Evolutionary conservation across 139 green algal species (phyloP).

Genomic region (Parachlorella kessleri): DNA sequence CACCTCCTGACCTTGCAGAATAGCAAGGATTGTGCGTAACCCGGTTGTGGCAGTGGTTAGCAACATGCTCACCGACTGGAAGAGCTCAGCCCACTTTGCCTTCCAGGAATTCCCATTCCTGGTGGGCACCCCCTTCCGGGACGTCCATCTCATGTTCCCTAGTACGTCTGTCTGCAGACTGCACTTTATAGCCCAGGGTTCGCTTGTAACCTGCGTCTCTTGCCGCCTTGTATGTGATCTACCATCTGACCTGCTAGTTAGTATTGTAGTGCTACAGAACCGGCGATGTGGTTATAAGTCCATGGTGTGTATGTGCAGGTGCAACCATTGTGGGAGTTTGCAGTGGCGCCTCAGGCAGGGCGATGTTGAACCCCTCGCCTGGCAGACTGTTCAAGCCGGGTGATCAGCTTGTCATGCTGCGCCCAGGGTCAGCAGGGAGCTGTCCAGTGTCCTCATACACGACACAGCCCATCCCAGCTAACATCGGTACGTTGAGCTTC

Average conservation of each 20-base stretch:
- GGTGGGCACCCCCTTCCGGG: neutral
- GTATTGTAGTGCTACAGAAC: too few species aligned
- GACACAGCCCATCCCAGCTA: too few species aligned
- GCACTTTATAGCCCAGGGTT: too few species aligned
- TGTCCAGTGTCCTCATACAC: too few species aligned
- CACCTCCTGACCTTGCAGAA: too few species aligned
- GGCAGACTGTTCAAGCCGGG: neutral
- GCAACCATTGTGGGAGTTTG: neutral
- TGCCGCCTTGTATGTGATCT: too few species aligned
- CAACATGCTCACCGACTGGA: slow-evolving; percentile 17
- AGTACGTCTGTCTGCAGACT: neutral
- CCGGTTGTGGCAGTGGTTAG: slow-evolving; percentile 29
- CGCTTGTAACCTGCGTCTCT: too few species aligned
- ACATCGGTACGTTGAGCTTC: too few species aligned
- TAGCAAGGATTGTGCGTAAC: slow-evolving; percentile 28
- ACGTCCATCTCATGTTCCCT: neutral
- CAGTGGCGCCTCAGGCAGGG: neutral
- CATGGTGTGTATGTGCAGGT: too few species aligned
- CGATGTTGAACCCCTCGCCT: neutral
- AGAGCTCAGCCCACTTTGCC: neutral
- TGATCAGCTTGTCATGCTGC: neutral
- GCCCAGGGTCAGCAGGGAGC: too few species aligned
- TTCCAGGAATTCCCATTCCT: neutral
- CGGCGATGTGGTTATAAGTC: too few species aligned
- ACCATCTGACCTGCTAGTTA: too few species aligned